Conservation (phyloP, 768 basidiomycete genomes). For the Cyclocybe cylindracea region DNA sequence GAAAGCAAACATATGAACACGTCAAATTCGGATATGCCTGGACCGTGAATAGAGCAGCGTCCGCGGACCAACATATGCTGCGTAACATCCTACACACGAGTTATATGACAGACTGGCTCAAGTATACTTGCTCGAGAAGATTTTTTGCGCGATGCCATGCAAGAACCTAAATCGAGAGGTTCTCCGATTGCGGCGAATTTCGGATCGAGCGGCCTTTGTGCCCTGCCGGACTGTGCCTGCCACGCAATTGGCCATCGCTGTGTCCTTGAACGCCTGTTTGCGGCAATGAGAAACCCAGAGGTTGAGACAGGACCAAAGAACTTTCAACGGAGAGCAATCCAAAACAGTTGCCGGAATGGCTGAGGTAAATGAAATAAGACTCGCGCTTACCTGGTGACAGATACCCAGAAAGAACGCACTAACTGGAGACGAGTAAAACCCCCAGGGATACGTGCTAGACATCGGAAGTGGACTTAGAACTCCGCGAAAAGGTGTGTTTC, state of each 20-base stretch:
- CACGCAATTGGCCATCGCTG: constrained; percentile 37
- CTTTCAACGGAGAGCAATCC: neutral
- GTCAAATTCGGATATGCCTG: no score
- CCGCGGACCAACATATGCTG: no score
- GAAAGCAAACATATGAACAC: no score
- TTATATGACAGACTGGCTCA: no score
- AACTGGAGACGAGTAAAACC: constrained; percentile 41
- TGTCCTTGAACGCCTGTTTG: constrained; percentile 31
- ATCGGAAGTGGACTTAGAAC: constrained; percentile 45
- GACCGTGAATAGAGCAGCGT: no score
- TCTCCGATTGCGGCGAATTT: neutral
- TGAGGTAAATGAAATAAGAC: constrained; percentile 34
- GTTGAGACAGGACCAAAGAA: neutral
- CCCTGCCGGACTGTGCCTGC: constrained; percentile 30
- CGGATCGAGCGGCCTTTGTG: constrained; percentile 16
- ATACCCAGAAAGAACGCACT: constrained; percentile 69
- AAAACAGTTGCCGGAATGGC: constrained; percentile 9
- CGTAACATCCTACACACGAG: no score
- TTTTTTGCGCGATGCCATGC: no score
- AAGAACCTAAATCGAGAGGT: neutral
- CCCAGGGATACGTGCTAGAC: constrained; percentile 19
- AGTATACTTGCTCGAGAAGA: neutral
- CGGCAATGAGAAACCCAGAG: constrained; percentile 2
- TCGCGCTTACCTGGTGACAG: constrained; percentile 60
- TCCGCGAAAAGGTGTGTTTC: constrained; percentile 62